Percentiles rank a stretch among this genome's conserved stretches.
Evolutionary conservation across 495 filamentous ascomycete genomes (phyloP).

Genomic region (Hypomontagnella submonticulosa): DNA sequence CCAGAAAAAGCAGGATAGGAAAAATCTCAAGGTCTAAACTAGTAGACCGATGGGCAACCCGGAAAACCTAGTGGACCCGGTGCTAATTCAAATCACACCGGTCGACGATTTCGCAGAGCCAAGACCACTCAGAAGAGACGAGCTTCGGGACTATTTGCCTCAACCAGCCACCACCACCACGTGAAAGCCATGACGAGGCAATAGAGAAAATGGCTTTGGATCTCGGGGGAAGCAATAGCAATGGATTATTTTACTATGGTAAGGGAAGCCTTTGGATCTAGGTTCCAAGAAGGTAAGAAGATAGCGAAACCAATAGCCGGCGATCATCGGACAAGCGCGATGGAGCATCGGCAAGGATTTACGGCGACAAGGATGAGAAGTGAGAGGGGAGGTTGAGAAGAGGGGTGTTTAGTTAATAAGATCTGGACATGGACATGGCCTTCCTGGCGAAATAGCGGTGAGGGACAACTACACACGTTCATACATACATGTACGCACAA

Average conservation of each 20-base stretch:
- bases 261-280: conserved; percentile 14
- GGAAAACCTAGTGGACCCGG: conserved; percentile 33
- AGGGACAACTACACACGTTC: conserved; percentile 22
- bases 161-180: conserved; percentile 40
- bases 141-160: conserved; percentile 38
- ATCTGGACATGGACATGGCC: conserved; percentile 40
- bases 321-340: conserved; percentile 50
- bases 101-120: conserved; percentile 27
- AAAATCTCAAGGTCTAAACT: conserved; percentile 32
- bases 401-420: conserved; percentile 46
- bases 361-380: conserved; percentile 31
- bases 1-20: conserved; percentile 36
- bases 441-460: conserved; percentile 50
- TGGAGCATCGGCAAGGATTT: conserved; percentile 44
- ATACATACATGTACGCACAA: conserved; percentile 4
- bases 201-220: too few species aligned
- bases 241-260: neutral
- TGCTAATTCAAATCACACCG: conserved; percentile 32
- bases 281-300: conserved; percentile 45
- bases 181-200: conserved; percentile 35
- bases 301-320: conserved; percentile 46
- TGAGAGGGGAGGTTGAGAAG: conserved; percentile 30
- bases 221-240: conserved; percentile 12
- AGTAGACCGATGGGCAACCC: conserved; percentile 38
- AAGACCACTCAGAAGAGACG: conserved; percentile 30